Conservation (phyloP, 2,329 filamentous ascomycete species). For the Trichoderma koningii region DNA sequence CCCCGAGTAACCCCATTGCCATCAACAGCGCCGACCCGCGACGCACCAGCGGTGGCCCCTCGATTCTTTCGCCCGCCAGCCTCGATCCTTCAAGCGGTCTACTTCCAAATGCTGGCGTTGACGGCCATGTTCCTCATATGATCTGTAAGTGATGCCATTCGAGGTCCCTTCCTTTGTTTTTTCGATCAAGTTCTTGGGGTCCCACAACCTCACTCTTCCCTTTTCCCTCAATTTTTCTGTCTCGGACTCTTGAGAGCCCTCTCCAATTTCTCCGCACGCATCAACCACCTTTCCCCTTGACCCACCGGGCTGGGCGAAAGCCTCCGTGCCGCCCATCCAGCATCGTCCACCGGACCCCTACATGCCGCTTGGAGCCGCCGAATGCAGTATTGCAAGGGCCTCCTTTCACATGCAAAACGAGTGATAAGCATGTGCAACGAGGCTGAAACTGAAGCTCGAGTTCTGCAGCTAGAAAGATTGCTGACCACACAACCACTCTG, state of each 20-base stretch:
- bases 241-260: constrained; percentile 27
- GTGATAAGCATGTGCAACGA: constrained; percentile 20
- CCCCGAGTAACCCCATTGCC: constrained; percentile 35
- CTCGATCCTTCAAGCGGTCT: constrained; percentile 31
- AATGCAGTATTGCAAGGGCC: background rate
- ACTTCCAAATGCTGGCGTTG: constrained; percentile 37
- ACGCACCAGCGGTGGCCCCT: constrained; percentile 43
- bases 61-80: constrained; percentile 40
- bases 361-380: background rate
- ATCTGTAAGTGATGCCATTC: constrained; percentile 47
- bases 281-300: constrained; percentile 12
- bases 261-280: constrained; percentile 36
- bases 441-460: background rate
- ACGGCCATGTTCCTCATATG: constrained; percentile 51
- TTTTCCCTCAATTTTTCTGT: constrained; percentile 16
- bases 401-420: constrained; percentile 29
- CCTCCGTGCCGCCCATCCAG: constrained; percentile 17
- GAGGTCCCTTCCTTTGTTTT: constrained; percentile 18
- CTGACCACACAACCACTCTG: constrained; percentile 40
- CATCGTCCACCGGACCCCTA: constrained; percentile 18
- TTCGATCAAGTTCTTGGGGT: constrained; percentile 8
- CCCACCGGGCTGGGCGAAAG: constrained; percentile 5
- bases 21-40: constrained; percentile 45
- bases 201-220: constrained; percentile 5
- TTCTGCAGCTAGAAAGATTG: constrained; percentile 2